Base-by-base conservation (phyloP, 768 basidiomycete species). In the Calvatia gigantea region DNA sequence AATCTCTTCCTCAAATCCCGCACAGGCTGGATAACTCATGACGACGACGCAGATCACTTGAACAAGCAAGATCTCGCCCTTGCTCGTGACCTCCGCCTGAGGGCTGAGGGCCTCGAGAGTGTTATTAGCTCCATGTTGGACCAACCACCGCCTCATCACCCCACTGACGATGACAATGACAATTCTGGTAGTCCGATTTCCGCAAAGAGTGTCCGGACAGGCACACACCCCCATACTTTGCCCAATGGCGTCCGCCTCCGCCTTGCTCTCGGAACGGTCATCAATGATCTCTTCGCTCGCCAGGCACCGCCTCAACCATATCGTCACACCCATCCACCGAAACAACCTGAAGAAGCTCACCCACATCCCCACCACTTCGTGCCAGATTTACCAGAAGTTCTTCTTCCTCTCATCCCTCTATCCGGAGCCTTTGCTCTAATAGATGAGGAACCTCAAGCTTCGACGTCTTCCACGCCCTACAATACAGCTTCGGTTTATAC, bases 211-310 rank as follows among this genome's bases (percentile, higher is more conserved):
- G 65, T 69, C 42, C 61, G 64, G 0, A 59, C 61, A 5, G 61
- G 61, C 23, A 62, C 67, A 3, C 77, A 83, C 56, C 82, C 80
- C 7, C 86, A 89, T 59, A 82, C 75, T 1, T 70, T 93, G 3
- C 91, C 91, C 0, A 91, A 92, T 60, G 89, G 89, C 11, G 89
- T 94, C 32, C 80, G 91, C 5, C 75, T 94, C 46, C 77, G 91
- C 27, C 77, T 93, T 4, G 86, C 86, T 1, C 73, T 94, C 32
- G 83, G 83, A 2, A 86, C 87, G 0, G 82, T 93, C 52, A 78
- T 92, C 68, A 92, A 92, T 60, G 90, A 92, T 61, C 70, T 94
- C 6, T 92, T 92, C 64, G 85, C 87, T 23, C 80, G 89, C 21
- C 84, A 86, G 63, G 76, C 82, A 0, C 84, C 85, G n/a, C 72